Evolutionary conservation across 2,329 filamentous ascomycete species (phyloP), one percentile per base, ranked within the genome.

Genomic region (Cladosporium cucumerinum): DNA sequence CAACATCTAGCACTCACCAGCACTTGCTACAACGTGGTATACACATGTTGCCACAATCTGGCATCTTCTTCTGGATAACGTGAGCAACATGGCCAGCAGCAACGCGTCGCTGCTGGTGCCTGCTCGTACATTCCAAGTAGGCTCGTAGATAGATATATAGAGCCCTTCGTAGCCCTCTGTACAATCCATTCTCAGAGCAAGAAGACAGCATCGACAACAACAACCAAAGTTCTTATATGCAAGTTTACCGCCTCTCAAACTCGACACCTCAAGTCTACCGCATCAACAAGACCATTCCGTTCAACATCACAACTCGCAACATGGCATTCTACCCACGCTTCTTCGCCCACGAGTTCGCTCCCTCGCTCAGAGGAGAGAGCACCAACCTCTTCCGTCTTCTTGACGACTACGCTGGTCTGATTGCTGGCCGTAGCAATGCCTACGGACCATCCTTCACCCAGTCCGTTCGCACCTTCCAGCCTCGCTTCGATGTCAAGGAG

Each of bases 401-500:
- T 68, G 80, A 82, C 72, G 81, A 81, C 71, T 81, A 80, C 67
- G 79, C 71, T 59, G 69, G 66, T 48, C 71, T 81, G 67, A 69
- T 72, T 30, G 67, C 68, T 60, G 67, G 64, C 25, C 75, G 76
- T 32, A 59, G 63, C 12, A 43, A n/a, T 34, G 28, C 18, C 68
- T 73, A 65, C 36, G 28, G 39, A 5, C 54, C 54, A 43, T 58
- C 61, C 14, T 59, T 52, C 39, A 30, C 61, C 8, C 57, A 55
- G 32, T 46, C 49, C 55, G 23, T 57, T 28, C 55, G 48, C 25
- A 58, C 48, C 11, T 93, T 92, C 84, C 84, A 86, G 65, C 91
- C 91, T 63, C 89, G 87, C 78, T 94, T 94, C 74, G 91, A 94
- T 72, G 83, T 93, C 67, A 88, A 86, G 75, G 91, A 95, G 80